Evolutionary conservation across 495 filamentous ascomycete genomes (phyloP).

Genomic region (Cercophora scortea): DNA sequence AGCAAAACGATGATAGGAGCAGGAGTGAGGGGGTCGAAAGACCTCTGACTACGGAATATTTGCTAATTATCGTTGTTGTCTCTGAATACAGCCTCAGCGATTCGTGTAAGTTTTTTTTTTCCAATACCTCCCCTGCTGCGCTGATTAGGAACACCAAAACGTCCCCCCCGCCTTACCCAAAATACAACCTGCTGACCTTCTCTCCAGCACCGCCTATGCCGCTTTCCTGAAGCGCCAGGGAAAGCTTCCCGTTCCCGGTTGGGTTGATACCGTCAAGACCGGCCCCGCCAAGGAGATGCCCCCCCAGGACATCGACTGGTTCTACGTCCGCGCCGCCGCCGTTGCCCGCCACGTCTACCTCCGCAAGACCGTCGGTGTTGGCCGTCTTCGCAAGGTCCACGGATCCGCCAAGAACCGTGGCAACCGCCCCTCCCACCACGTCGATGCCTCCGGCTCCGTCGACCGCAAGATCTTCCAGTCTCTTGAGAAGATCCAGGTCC

Average conservation of each 20-base stretch:
- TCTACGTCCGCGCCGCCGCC: slow-evolving; percentile 94
- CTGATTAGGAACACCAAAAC: too few relatives aligned
- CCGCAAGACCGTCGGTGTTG: slow-evolving; percentile 97
- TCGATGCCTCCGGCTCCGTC: slow-evolving; percentile 87
- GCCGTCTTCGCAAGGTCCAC: slow-evolving; percentile 72
- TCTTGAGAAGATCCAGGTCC: slow-evolving; percentile 96
- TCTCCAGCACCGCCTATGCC: slow-evolving; percentile 85
- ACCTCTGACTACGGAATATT: slow-evolving; percentile 52
- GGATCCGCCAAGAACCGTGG: slow-evolving; percentile 96
- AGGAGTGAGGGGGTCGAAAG: slow-evolving; percentile 53
- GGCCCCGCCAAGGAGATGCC: slow-evolving; percentile 92
- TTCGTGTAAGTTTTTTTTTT: too few relatives aligned
- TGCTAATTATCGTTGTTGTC: slow-evolving; percentile 39
- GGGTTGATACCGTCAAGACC: slow-evolving; percentile 99
- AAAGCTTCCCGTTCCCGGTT: slow-evolving; percentile 95
- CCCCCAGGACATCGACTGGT: slow-evolving; percentile 96
- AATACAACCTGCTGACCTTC: too few relatives aligned
- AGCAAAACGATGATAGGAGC: slow-evolving; percentile 28
- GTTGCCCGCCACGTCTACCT: slow-evolving; percentile 98
- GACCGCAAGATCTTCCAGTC: slow-evolving; percentile 95
- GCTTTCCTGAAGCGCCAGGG: slow-evolving; percentile 98
- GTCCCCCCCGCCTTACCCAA: too few relatives aligned
- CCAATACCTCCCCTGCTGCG: too few relatives aligned
- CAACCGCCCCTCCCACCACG: slow-evolving; percentile 83
- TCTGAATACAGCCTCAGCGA: too few relatives aligned